Base-by-base conservation (phyloP, 78 protist genomes). In the Dictyostelium firmibasis region DNA sequence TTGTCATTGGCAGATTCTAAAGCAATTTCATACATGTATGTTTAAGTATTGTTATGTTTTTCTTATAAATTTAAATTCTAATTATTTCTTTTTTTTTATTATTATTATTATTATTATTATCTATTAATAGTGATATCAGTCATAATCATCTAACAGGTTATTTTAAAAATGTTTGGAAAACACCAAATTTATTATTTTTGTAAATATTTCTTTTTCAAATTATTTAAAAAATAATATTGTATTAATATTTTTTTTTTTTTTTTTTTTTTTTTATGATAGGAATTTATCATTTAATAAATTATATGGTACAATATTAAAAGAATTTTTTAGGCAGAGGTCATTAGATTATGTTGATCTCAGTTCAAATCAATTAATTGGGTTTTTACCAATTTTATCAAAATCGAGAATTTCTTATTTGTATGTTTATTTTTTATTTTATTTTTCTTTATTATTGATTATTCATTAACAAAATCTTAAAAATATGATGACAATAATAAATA, bases 141-240 rank as follows among this genome's bases (percentile, higher is more conserved):
- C 36, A 81, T 81, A 81, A 81, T 81, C 60, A 81, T n/a, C 10
- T 76, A 36, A 76, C 83, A 76, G 83, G 83, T 10, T 76, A 76
- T 41, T 76, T 76, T 38, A 76, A 25, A 38, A 76, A 76, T 38
- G 29, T 36, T n/a, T 76, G 83, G 83, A 38, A 38, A 38, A 38
- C 62, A n/a, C 83, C 83, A 5, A 38, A 76, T n/a, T 41, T 76
- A 76, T 25, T 38, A 41, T 10, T 18, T 14, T 31, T 76, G 57
- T 74, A 74, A 74, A 31, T 74, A 35, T 31, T 74, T 25, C 16
- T 23, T 16, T 16, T 2, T 67, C n/a, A n/a, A n/a, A n/a, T n/a
- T n/a, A n/a, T n/a, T n/a, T n/a, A n/a, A n/a, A n/a, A n/a, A n/a
- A n/a, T n/a, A n/a, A n/a, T n/a, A n/a, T n/a, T n/a, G n/a, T n/a